These are phyloP conservation scores for Cercis canadensis DNA, from an alignment of 306 rosid genomes.

Conservation along the genomic window DNA sequence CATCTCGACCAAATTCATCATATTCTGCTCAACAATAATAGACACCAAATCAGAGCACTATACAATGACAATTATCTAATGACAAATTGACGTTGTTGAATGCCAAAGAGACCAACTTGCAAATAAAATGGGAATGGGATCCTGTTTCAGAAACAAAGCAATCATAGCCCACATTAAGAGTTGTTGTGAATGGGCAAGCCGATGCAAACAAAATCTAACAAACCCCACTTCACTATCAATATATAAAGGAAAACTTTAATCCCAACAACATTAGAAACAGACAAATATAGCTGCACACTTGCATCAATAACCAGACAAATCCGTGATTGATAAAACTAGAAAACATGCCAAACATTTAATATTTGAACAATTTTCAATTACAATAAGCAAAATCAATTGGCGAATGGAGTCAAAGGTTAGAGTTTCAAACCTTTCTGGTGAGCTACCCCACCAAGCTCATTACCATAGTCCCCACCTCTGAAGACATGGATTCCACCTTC, in stretches of 20 bases:
- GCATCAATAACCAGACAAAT: conserved; percentile 21
- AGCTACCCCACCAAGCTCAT: conserved; percentile 62
- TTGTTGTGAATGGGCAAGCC: conserved; percentile 6
- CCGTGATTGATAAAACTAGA: conserved; percentile 14
- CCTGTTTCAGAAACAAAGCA: neutral
- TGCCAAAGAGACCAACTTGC: conserved; percentile 29
- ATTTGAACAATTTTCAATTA: neutral
- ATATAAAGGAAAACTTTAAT: conserved; percentile 19
- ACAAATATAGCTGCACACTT: conserved; percentile 28
- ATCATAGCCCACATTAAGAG: neutral
- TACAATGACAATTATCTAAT: conserved; percentile 14
- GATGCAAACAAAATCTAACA: conserved; percentile 34
- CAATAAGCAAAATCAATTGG: neutral
- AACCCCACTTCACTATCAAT: conserved; percentile 40
- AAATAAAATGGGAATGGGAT: conserved; percentile 14
- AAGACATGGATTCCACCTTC: conserved; percentile 88
- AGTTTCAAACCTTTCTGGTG: conserved; percentile 67
- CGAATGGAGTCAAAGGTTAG: conserved; percentile 3
- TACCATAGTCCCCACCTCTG: conserved; percentile 73
- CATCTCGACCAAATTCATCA: conserved; percentile 75
- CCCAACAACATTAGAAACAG: conserved; percentile 34
- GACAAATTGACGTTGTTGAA: neutral
- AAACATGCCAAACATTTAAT: conserved; percentile 4
- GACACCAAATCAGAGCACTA: neutral
- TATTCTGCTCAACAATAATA: conserved; percentile 49